phyloP scores from a whole-genome alignment of 352 stramenopile genomes.

The Globisporangium rhizosaccharum region DNA sequence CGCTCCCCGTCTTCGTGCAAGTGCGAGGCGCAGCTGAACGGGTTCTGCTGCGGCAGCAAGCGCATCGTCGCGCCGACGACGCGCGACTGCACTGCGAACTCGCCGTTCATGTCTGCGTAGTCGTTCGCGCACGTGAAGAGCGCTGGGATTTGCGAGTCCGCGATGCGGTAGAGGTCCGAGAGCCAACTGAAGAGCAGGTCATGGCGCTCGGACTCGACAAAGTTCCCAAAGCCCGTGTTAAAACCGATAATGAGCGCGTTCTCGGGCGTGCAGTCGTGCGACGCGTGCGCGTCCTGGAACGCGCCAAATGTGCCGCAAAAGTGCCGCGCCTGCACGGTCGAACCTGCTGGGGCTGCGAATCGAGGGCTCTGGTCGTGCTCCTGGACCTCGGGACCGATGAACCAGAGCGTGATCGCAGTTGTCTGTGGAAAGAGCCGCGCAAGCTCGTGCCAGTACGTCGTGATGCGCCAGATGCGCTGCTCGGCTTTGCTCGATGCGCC shows the following conservation, averaged over 20 bases:
- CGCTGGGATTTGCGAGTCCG: slow-evolving; percentile 38
- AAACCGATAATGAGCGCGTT: slow-evolving; percentile 63
- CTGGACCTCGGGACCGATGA: slow-evolving; percentile 57
- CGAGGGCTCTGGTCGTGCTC: slow-evolving; percentile 6
- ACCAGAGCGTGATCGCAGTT: slow-evolving; percentile 36
- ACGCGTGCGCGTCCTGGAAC: slow-evolving; percentile 34
- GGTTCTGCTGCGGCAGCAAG: slow-evolving; percentile 60
- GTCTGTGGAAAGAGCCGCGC: slow-evolving; percentile 26
- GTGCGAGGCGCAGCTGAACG: slow-evolving; percentile 67
- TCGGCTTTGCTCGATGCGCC: slow-evolving; percentile 65
- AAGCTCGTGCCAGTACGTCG: slow-evolving; percentile 64
- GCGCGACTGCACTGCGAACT: slow-evolving; percentile 65
- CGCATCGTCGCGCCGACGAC: slow-evolving; percentile 60
- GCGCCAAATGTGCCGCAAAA: slow-evolving; percentile 44
- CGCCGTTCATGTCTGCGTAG: slow-evolving; percentile 74
- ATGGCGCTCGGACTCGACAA: slow-evolving; percentile 46
- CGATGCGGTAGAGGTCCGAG: slow-evolving; percentile 51
- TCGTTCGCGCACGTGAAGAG: slow-evolving; percentile 78
- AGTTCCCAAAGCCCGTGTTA: slow-evolving; percentile 80
- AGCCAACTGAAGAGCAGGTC: slow-evolving; percentile 72
- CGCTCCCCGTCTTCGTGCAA: slow-evolving; percentile 63
- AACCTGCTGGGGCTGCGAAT: neutral
- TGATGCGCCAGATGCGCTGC: slow-evolving; percentile 61
- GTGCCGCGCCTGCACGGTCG: slow-evolving; percentile 28
- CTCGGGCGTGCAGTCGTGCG: slow-evolving; percentile 20